These are phyloP conservation scores for Talaromyces piceae DNA, from an alignment of 2,329 filamentous ascomycete species.

Conservation along the genomic window DNA sequence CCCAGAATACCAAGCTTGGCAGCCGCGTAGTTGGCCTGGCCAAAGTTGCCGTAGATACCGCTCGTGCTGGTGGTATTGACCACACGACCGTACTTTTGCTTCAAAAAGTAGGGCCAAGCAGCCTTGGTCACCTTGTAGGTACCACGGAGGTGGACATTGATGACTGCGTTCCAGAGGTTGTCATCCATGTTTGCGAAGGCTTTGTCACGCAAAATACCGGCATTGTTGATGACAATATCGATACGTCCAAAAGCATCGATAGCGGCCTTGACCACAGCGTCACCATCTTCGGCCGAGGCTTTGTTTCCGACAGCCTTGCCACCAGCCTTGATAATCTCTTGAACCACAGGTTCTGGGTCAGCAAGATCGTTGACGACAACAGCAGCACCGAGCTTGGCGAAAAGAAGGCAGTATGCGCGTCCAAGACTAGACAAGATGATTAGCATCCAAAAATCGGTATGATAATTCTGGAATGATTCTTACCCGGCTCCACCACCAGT, in stretches of 20 bases:
- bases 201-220: slow-evolving; percentile 95
- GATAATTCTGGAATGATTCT: slow-evolving; percentile 17
- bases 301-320: slow-evolving; percentile 90
- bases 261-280: slow-evolving; percentile 81
- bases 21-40: slow-evolving; percentile 94
- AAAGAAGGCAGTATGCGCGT: slow-evolving; percentile 79
- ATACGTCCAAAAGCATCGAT: slow-evolving; percentile 91
- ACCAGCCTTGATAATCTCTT: slow-evolving; percentile 83
- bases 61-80: slow-evolving; percentile 96
- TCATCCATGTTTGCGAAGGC: slow-evolving; percentile 98
- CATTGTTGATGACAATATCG: slow-evolving; percentile 96
- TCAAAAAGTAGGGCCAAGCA: slow-evolving; percentile 93
- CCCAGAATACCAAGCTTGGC: slow-evolving; percentile 90
- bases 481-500: slow-evolving; percentile 79
- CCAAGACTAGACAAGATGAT: slow-evolving; percentile 56
- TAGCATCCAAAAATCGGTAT: background rate
- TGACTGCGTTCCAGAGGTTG: slow-evolving; percentile 80
- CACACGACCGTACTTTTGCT: slow-evolving; percentile 97
- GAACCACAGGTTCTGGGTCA: slow-evolving; percentile 81
- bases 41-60: slow-evolving; percentile 98
- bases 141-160: slow-evolving; percentile 86
- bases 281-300: slow-evolving; percentile 87
- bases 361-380: slow-evolving; percentile 95
- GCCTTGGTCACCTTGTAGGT: slow-evolving; percentile 97
- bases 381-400: slow-evolving; percentile 73